phyloP scores from a whole-genome alignment of 306 rosid species.

The Rubus parviflorus region DNA sequence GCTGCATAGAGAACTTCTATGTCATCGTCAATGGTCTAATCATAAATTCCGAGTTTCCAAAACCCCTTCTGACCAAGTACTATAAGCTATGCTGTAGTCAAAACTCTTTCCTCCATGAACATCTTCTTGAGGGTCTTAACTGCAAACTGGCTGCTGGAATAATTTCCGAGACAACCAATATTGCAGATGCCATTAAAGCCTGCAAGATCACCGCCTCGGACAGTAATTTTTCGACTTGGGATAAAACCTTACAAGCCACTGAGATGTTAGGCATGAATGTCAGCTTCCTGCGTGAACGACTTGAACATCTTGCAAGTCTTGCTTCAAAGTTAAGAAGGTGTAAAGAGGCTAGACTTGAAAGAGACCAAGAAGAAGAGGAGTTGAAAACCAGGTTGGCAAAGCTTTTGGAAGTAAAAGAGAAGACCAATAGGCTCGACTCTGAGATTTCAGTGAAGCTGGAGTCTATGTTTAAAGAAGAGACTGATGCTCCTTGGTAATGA shows the following conservation, averaged over 20 bases:
- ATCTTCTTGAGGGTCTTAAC: conserved; percentile 40
- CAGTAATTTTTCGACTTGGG: conserved; percentile 29
- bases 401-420: not conserved
- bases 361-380: conserved; percentile 8
- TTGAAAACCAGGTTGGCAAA: conserved; percentile 5
- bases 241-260: conserved; percentile 35
- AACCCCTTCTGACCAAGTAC: conserved; percentile 29
- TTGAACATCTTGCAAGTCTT: conserved; percentile 27
- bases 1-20: conserved; percentile 29
- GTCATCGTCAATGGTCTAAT: conserved; percentile 38
- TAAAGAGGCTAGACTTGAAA: not conserved
- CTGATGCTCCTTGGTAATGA: not conserved
- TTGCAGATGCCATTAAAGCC: conserved; percentile 50
- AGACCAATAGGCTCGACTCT: not conserved
- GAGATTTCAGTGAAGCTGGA: not conserved
- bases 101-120: conserved; percentile 43
- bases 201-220: conserved; percentile 30
- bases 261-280: conserved; percentile 46
- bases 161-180: conserved; percentile 38
- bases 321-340: not conserved
- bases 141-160: conserved; percentile 38
- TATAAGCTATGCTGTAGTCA: conserved; percentile 43
- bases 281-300: conserved; percentile 32
- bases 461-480: not conserved
- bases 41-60: conserved; percentile 33